Conservation (phyloP, 495 filamentous ascomycete genomes). For the Neurospora sp. region DNA sequence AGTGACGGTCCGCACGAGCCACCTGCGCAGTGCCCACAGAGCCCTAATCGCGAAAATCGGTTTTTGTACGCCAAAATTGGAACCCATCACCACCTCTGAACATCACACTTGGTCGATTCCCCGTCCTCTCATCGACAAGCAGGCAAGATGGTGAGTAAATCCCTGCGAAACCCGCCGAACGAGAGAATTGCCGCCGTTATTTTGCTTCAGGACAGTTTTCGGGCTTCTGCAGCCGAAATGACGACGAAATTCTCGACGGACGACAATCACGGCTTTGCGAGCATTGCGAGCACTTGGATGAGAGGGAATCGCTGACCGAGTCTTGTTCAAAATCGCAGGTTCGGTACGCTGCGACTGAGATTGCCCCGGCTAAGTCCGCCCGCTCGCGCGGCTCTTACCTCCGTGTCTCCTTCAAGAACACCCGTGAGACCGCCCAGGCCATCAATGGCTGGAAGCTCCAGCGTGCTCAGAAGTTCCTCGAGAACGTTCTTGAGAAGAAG, state of each 20-base stretch:
- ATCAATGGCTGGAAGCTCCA: constrained; percentile 98
- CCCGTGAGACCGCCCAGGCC: constrained; percentile 96
- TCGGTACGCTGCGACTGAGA: constrained; percentile 92
- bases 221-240: not conserved
- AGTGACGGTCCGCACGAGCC: constrained; percentile 14
- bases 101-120: constrained; percentile 24
- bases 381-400: constrained; percentile 97
- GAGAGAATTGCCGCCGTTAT: not conserved
- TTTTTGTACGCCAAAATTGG: constrained; percentile 26
- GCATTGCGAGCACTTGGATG: not conserved
- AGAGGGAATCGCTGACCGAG: constrained; percentile 25
- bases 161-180: constrained; percentile 4
- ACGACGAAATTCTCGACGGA: not conserved
- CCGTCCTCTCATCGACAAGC: constrained; percentile 23
- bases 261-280: not conserved
- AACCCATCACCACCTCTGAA: constrained; percentile 20
- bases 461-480: constrained; percentile 88
- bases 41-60: constrained; percentile 30
- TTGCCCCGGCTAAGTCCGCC: constrained; percentile 84
- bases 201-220: not conserved
- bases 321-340: constrained; percentile 49
- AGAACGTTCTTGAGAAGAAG: constrained; percentile 90
- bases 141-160: constrained; percentile 31
- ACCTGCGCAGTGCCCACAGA: constrained; percentile 22
- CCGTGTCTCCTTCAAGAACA: constrained; percentile 99